Conservation (phyloP, 257 asterid genomes). For the Penstemon newberryi region DNA sequence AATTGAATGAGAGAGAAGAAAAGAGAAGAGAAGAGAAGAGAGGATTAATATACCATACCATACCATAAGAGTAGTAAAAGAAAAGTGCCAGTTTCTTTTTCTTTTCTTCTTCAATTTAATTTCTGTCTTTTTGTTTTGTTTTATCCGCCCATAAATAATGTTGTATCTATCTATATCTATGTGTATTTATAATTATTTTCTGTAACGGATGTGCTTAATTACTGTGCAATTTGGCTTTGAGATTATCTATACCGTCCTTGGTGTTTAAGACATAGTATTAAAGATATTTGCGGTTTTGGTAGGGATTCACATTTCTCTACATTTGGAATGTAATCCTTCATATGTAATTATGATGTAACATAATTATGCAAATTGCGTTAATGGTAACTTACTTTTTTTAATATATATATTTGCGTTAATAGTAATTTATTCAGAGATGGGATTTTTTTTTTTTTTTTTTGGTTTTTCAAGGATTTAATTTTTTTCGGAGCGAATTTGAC, state of each 20-base stretch:
- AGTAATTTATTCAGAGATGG: too few relatives aligned
- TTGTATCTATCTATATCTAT: neutral
- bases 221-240: neutral
- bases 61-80: constrained; percentile 7
- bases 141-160: neutral
- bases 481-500: too few relatives aligned
- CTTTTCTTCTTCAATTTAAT: neutral
- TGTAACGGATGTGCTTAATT: neutral
- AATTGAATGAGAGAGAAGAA: constrained; percentile 33
- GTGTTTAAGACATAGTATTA: neutral
- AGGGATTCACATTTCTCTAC: too few relatives aligned
- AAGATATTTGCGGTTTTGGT: too few relatives aligned
- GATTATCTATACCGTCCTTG: neutral
- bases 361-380: too few relatives aligned
- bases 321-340: too few relatives aligned
- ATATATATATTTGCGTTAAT: too few relatives aligned
- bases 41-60: constrained; percentile 15
- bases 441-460: too few relatives aligned
- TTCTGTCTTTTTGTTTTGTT: constrained; percentile 2
- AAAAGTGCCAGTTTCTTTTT: constrained; percentile 16
- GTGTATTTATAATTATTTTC: neutral
- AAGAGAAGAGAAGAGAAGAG: constrained; percentile 1
- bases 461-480: too few relatives aligned
- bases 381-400: too few relatives aligned
- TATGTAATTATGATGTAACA: too few relatives aligned